Percentiles rank a stretch among this genome's conserved stretches.
phyloP scores from a whole-genome alignment of 305 asterid species.

The Caryopteris hybrid region DNA sequence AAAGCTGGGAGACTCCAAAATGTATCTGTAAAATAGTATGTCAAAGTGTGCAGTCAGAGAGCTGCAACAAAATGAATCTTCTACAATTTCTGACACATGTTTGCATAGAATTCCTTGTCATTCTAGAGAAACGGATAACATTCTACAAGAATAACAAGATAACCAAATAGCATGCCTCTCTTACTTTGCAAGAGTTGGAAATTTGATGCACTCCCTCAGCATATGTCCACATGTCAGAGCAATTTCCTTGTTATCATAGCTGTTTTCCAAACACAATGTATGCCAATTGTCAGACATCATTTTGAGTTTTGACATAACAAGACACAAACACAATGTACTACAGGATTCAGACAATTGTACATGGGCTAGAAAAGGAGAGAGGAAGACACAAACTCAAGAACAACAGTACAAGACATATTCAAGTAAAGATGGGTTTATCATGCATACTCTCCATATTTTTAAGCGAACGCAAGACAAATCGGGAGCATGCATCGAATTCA shows the following conservation, averaged over 20 bases:
- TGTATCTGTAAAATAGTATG: constrained; percentile 55
- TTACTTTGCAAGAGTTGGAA: constrained; percentile 90
- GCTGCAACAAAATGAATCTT: constrained; percentile 19
- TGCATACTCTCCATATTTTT: not conserved
- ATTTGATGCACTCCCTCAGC: constrained; percentile 96
- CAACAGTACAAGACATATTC: not conserved
- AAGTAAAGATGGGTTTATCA: not conserved
- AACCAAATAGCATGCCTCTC: constrained; percentile 22
- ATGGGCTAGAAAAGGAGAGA: not conserved
- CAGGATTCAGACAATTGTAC: not conserved
- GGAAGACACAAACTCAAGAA: constrained; percentile 10
- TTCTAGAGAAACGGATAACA: constrained; percentile 10
- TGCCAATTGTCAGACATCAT: constrained; percentile 5
- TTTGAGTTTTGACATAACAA: constrained; percentile 14
- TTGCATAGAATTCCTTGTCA: constrained; percentile 10
- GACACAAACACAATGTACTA: constrained; percentile 2
- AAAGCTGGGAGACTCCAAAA: constrained; percentile 95
- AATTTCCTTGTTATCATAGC: constrained; percentile 96
- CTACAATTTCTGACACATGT: constrained; percentile 2
- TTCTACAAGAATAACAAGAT: constrained; percentile 15
- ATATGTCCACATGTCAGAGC: constrained; percentile 90
- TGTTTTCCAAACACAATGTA: constrained; percentile 29
- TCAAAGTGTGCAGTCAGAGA: constrained; percentile 13
- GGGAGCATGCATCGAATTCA: no score
- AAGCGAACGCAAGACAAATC: no score